phyloP scores from a whole-genome alignment of 2,329 filamentous ascomycete genomes.

The Ophiocordyceps camponoti-leonardi region DNA sequence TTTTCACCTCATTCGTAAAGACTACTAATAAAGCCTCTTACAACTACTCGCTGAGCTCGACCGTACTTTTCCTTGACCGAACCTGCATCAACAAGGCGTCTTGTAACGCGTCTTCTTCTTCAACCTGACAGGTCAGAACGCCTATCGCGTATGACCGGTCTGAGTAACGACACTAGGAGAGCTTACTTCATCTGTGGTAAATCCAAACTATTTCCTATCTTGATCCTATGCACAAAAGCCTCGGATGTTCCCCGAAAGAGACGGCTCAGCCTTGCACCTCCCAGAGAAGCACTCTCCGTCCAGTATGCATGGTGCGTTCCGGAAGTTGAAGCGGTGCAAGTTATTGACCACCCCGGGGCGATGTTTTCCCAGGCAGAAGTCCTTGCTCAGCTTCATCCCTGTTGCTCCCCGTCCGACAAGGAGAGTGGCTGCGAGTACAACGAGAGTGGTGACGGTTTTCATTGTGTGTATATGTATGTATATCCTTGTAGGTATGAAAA shows the following conservation, averaged over 20 bases:
- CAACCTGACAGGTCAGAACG: too few species aligned
- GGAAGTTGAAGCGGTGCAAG: background rate
- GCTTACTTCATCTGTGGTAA: background rate
- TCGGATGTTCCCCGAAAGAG: background rate
- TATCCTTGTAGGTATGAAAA: too few species aligned
- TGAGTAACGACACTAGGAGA: too few species aligned
- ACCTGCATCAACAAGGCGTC: too few species aligned
- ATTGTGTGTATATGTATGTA: background rate
- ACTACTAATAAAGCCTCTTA: too few species aligned
- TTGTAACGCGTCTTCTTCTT: too few species aligned
- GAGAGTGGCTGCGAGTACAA: background rate
- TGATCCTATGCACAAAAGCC: background rate
- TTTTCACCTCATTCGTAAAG: too few species aligned
- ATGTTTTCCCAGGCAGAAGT: background rate
- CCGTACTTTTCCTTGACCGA: too few species aligned
- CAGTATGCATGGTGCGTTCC: background rate
- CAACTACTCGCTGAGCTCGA: too few species aligned
- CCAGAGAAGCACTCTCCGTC: background rate
- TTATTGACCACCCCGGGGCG: background rate
- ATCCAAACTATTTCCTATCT: background rate
- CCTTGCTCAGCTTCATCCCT: background rate
- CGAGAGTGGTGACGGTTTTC: background rate
- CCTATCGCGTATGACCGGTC: too few species aligned
- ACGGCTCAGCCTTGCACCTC: background rate
- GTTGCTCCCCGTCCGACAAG: background rate